Evolutionary conservation across 768 basidiomycete species (phyloP), one percentile per base, ranked within the genome.

Genomic region (Mrakia frigida): DNA sequence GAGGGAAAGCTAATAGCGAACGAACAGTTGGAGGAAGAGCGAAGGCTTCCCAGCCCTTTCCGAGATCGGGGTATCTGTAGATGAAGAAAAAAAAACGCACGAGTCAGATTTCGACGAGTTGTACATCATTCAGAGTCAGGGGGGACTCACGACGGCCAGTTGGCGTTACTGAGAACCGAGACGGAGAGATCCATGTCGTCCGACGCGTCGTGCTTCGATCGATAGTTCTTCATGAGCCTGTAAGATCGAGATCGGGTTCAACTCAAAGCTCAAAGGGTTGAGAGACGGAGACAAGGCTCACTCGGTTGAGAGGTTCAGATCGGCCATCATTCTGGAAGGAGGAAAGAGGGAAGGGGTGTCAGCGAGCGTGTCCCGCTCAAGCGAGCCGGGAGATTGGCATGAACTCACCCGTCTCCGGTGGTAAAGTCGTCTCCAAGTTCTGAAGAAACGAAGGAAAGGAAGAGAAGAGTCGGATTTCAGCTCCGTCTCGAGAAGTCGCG

Each of bases 401-500:
- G 46, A 50, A 72, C 33, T 39, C 25, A 72, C 71, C 77, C 89
- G 80, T 94, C 92, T 70, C 94, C 93, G 85, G 91, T 91, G 11
- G 91, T 92, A 81, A 98, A 98, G 77, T 96, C 94, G 16, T 94
- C 91, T 82, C 98, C 97, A 80, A 95, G 96, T 72, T 91, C 96
- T 96, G 80, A 65, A 74, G 35, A 35, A 6, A 14, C 18, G 41
- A 60, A 28, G 14, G 9, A 72, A 46, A 50, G 46, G 18, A 50
- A 50, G n/a, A 50, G 46, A 50, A 14, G 18, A 14, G 46, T 41
- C 16, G 46, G 18, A 21, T 18, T 14, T 50, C 18, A 50, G 46
- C 46, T 21, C 14, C 13, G 35, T 4, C 33, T 16, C 14, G 21
- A 39, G 63, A 65, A 14, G 9, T 33, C 23, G 56, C 13, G 33